Conservation (phyloP, 1,139 yeast species). For the Nakaseomyces sp. region DNA sequence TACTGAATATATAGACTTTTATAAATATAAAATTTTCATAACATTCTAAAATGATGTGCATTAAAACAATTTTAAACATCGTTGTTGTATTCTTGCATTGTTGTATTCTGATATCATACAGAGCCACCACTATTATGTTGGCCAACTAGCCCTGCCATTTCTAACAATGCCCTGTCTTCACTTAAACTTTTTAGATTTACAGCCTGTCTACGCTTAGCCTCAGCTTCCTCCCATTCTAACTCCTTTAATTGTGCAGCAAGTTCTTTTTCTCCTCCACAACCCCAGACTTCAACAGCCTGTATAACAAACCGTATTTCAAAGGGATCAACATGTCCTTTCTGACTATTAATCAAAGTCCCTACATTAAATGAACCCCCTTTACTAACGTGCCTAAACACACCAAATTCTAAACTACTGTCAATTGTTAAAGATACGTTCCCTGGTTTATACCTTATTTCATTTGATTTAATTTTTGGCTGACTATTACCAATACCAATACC, state of each 20-base stretch:
- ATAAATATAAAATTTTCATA: no score
- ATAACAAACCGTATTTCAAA: conserved; percentile 68
- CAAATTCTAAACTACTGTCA: conserved; percentile 73
- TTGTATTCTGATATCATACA: conserved; percentile 24
- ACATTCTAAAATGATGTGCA: no score
- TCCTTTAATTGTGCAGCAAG: conserved; percentile 63
- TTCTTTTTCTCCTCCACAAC: conserved; percentile 72
- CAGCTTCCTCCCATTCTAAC: conserved; percentile 90
- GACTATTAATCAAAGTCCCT: conserved; percentile 20
- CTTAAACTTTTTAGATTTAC: conserved; percentile 58
- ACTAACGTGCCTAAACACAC: conserved; percentile 63
- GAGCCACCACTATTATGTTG: conserved; percentile 60
- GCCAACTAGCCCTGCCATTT: conserved; percentile 86
- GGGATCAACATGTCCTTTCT: conserved; percentile 18
- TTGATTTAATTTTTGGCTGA: conserved; percentile 48
- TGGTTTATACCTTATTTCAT: conserved; percentile 36
- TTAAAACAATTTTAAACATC: no score
- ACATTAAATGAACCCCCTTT: conserved; percentile 41
- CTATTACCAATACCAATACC: conserved; percentile 76
- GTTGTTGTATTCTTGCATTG: no score
- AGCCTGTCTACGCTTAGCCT: conserved; percentile 67
- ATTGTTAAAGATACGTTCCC: conserved; percentile 76
- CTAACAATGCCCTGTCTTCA: conserved; percentile 79
- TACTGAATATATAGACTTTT: background rate
- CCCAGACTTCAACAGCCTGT: conserved; percentile 83